Base-by-base conservation (phyloP, 2,329 filamentous ascomycete species). In the Ascochyta koolunga region DNA sequence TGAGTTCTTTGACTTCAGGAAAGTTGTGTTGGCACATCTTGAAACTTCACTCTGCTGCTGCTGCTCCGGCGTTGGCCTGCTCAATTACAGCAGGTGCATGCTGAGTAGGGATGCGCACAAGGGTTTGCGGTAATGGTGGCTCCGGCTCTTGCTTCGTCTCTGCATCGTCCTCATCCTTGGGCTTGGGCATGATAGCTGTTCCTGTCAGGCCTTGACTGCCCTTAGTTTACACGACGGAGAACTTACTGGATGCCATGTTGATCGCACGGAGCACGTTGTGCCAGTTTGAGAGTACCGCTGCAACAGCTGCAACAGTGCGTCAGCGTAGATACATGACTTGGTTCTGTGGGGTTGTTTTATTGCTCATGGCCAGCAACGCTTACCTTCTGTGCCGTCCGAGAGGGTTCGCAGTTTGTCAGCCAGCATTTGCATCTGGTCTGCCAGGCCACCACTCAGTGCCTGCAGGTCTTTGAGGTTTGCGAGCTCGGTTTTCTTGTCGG, bases 281-380 rank as follows among this genome's bases (percentile, higher is more conserved):
- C 91, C 91, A 96, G 73, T 95, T 96, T 47, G 88, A 85, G 71
- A 96, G 80, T 19, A 96, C 90, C n/a, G 88, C 84, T 33, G 91
- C 90, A 67, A 96, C 91, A 56, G 89, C 90, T 91, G 36, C 22
- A 36, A n/a, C 21, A 16, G 13, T n/a, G 24, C 9, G 31, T 56
- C 58, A 38, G 47, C 35, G 18, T 19, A 7, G 25, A 27, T 24
- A n/a, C 18, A 43, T 22, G 41, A 16, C n/a, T 9, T 29, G 18
- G 9, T 36, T 31, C 19, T 25, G 24, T 32, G 27, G 13, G 11
- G 11, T 45, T 15, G 22, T 27, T 15, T 8, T 37, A 37, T 10
- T 27, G 13, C 37, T 8, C 22, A 27, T 7, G 3, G 15, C 21
- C 27, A 6, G 11, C 3, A 39, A 10, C 46, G 55, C 67, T 42